Percentiles rank a stretch among this genome's conserved stretches.
phyloP scores from a whole-genome alignment of 306 rosid species.

The Bauhinia variegata region DNA sequence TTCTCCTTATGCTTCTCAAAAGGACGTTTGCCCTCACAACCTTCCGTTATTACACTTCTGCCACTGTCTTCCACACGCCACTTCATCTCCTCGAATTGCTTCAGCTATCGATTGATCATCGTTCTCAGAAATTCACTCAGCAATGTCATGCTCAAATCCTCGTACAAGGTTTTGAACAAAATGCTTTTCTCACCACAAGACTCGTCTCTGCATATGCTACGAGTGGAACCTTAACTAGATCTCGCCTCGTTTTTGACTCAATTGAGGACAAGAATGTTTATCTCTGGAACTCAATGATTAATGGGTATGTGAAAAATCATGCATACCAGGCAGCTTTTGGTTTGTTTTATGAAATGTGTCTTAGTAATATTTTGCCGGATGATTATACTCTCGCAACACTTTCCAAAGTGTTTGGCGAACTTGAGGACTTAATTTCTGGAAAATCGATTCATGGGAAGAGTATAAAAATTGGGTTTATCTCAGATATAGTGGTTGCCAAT shows the following conservation, averaged over 20 bases:
- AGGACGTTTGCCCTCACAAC: constrained; percentile 38
- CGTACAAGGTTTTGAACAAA: constrained; percentile 58
- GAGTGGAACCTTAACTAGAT: constrained; percentile 33
- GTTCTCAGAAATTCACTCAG: constrained; percentile 46
- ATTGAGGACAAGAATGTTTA: constrained; percentile 44
- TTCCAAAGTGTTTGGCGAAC: constrained; percentile 64
- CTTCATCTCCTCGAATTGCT: constrained; percentile 43
- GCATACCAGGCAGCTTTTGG: constrained; percentile 43
- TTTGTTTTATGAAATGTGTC: constrained; percentile 59
- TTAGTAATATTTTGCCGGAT: constrained; percentile 48
- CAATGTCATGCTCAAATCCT: constrained; percentile 71
- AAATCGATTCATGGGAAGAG: constrained; percentile 70
- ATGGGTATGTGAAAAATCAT: constrained; percentile 54
- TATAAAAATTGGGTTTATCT: constrained; percentile 52
- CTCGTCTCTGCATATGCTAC: constrained; percentile 73
- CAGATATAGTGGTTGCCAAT: constrained; percentile 64
- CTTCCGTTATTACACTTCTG: constrained; percentile 51
- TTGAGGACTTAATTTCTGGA: constrained; percentile 51
- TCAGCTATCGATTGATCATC: constrained; percentile 50
- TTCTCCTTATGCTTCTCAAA: constrained; percentile 40
- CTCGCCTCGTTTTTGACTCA: constrained; percentile 57
- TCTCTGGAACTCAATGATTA: constrained; percentile 74
- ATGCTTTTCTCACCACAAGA: constrained; percentile 60
- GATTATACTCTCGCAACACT: constrained; percentile 69
- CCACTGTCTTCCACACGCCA: constrained; percentile 40